phyloP scores from a whole-genome alignment of 2,329 filamentous ascomycete species.

The Fusarium papillatum region DNA sequence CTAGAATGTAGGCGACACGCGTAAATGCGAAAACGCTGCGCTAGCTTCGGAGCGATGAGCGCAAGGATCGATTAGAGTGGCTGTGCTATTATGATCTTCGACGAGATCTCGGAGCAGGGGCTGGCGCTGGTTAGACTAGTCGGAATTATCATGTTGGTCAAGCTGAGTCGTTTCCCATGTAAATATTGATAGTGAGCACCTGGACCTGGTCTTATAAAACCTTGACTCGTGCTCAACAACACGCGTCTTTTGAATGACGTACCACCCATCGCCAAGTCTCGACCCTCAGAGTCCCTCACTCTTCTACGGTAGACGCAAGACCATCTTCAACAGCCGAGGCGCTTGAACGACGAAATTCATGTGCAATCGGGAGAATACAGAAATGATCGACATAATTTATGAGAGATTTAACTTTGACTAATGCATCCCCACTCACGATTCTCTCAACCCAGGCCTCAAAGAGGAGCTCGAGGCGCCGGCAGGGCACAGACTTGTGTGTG shows the following conservation, averaged over 20 bases:
- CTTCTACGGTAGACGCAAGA: background rate
- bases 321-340: background rate
- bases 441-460: background rate
- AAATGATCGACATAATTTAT: background rate
- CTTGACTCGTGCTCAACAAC: background rate
- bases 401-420: slow-evolving; percentile 1
- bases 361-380: background rate
- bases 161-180: background rate
- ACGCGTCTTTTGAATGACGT: background rate
- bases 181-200: background rate
- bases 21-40: background rate
- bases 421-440: background rate
- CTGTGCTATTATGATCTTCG: background rate
- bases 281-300: background rate
- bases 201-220: background rate
- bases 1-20: background rate
- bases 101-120: background rate
- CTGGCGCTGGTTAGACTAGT: background rate
- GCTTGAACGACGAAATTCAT: background rate
- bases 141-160: background rate
- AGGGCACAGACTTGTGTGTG: background rate
- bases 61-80: background rate
- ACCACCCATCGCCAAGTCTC: background rate
- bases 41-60: background rate
- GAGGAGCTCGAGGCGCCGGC: background rate